Base-by-base conservation (phyloP, 257 asterid species). In the Penstemon davidsonii region DNA sequence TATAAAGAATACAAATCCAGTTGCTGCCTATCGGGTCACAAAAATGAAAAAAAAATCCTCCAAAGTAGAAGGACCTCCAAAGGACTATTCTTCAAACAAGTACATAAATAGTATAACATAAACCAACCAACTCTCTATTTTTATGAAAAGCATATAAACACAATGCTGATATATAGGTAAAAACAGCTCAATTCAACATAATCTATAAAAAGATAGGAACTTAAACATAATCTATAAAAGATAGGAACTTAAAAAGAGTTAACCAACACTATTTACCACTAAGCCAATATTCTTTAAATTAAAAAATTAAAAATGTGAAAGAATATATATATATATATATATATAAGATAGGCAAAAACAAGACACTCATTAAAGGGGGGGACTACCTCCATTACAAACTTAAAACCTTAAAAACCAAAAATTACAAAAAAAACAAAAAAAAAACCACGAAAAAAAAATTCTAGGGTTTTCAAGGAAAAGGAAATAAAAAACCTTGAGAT, bases 401-500 rank as follows among this genome's bases (percentile, higher is more conserved):
- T 4, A 40, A n/a, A 60, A 36, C 42, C 41, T 25, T 60, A 13
- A 44, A 13, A 18, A 9, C 37, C 37, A 0, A n/a, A 40, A 25
- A 25, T 25, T 25, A 25, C 33, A 25, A 25, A 25, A 25, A 25
- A 25, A 25, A 7, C 3, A 3, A 58, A 13, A 67, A 40, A 15
- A 15, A 15, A 15, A 15, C 18, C 5, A 62, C 33, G 33, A 37
- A 13, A 38, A 49, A 10, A 6, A 45, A 39, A 39, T 3, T 18
- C 52, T 73, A 76, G 76, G 77, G 78, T 70, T 75, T 49, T 49
- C 2, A 36, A 60, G 60, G 38, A 3, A 50, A 8, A 51, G 5
- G 25, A 61, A 18, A 18, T 8, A 52, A 64, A 67, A 72, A 63
- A 92, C 98, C 98, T 87, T 87, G 98, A 70, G 88, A 81, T 49